These are phyloP conservation scores for Prunus fruticosa DNA, from an alignment of 306 rosid species.

Conservation along the genomic window DNA sequence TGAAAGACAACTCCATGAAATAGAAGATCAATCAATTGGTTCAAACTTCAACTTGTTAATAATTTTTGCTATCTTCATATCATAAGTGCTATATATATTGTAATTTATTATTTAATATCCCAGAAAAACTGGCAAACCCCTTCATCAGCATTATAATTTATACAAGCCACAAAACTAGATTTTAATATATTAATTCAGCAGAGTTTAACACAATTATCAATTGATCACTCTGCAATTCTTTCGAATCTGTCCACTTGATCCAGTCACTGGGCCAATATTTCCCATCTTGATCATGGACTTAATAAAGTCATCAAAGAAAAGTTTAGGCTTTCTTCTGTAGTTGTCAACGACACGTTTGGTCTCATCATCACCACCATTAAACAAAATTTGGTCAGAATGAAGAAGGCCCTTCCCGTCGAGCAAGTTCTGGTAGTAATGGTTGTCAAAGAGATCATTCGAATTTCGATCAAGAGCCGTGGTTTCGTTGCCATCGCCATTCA, in stretches of 20 bases:
- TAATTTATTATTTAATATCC: no score
- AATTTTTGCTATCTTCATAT: no score
- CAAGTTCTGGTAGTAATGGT: slow-evolving; percentile 66
- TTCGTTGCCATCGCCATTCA: slow-evolving; percentile 57
- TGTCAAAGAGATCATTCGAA: slow-evolving; percentile 71
- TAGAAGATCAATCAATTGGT: not conserved
- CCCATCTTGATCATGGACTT: slow-evolving; percentile 81
- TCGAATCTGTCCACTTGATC: slow-evolving; percentile 68
- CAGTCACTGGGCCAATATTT: slow-evolving; percentile 53
- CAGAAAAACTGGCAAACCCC: no score
- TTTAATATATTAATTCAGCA: not conserved
- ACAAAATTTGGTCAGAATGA: slow-evolving; percentile 62
- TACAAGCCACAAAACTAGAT: no score
- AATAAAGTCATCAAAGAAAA: slow-evolving; percentile 54
- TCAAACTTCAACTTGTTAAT: not conserved
- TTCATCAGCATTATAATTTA: no score
- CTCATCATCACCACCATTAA: slow-evolving; percentile 23
- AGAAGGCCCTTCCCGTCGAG: slow-evolving; percentile 57
- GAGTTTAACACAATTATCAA: slow-evolving; percentile 5
- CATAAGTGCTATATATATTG: no score
- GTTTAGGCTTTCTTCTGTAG: slow-evolving; percentile 34
- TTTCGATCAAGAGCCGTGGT: slow-evolving; percentile 52
- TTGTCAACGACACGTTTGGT: slow-evolving; percentile 44
- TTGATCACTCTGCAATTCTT: slow-evolving; percentile 58
- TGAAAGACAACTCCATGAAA: not conserved